Evolutionary conservation across 1,284 basidiomycete species (phyloP).

Genomic region (Austroboletus olivaceoglutinosus): DNA sequence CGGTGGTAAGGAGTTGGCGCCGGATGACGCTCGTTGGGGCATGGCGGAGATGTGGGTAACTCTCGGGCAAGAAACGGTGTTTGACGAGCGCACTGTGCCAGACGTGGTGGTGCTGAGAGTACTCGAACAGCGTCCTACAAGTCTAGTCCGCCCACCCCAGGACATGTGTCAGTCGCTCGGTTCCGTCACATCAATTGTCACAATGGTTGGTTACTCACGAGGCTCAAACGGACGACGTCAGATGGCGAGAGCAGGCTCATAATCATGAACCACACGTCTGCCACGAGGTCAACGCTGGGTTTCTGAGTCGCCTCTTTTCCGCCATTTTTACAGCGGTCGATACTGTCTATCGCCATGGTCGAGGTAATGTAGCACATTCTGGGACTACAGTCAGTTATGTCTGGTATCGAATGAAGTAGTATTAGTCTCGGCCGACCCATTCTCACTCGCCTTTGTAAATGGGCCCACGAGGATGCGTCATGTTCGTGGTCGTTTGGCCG

Average conservation of each 20-base stretch:
- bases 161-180: background rate
- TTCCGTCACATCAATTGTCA: background rate
- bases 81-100: slow-evolving; percentile 23
- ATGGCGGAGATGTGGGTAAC: slow-evolving; percentile 25
- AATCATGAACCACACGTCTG: slow-evolving; percentile 31
- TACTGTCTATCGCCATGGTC: background rate
- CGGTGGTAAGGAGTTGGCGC: slow-evolving; percentile 24
- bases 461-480: background rate
- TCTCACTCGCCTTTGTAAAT: slow-evolving; percentile 4
- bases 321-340: background rate
- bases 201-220: slow-evolving; percentile 23
- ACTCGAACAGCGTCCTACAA: slow-evolving; percentile 25
- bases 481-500: slow-evolving; percentile 1
- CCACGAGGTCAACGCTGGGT: slow-evolving; percentile 18
- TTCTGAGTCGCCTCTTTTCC: background rate
- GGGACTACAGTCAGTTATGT: background rate
- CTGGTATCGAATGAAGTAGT: background rate
- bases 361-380: background rate
- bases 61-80: slow-evolving; percentile 25
- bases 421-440: slow-evolving; percentile 1
- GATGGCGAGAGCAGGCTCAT: slow-evolving; percentile 29
- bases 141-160: slow-evolving; percentile 15
- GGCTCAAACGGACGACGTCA: slow-evolving; percentile 25
- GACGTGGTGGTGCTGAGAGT: slow-evolving; percentile 26
- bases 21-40: slow-evolving; percentile 21